A percentile compares a stretch with the other conserved stretches of the same genome.
These are phyloP conservation scores for Filobasidium floriforme DNA, from an alignment of 768 basidiomycete genomes.

Conservation along the genomic window DNA sequence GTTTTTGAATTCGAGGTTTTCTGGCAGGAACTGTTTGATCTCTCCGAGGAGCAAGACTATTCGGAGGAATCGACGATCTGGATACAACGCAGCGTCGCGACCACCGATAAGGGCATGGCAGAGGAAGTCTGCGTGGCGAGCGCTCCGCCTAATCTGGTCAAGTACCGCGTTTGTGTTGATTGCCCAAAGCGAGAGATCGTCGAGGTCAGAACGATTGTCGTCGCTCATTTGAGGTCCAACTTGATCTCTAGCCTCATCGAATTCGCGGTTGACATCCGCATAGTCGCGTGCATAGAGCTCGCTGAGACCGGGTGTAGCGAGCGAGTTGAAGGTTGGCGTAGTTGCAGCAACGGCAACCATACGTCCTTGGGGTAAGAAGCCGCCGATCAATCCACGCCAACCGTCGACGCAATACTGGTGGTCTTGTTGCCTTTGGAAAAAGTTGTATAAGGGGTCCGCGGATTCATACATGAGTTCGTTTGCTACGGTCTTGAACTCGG, in stretches of 20 bases:
- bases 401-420: neutral
- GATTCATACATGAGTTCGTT: neutral
- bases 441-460: neutral
- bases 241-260: neutral
- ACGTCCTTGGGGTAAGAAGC: neutral
- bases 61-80: too few species aligned
- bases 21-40: neutral
- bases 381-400: neutral
- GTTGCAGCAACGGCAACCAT: neutral
- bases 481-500: neutral
- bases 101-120: too few species aligned
- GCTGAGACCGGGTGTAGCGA: neutral
- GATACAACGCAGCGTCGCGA: too few species aligned
- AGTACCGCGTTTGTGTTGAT: too few species aligned
- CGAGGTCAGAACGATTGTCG: neutral
- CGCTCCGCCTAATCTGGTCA: too few species aligned
- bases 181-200: neutral
- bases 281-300: neutral
- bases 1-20: neutral
- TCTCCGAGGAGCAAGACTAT: neutral
- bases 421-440: neutral
- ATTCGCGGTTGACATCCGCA: neutral
- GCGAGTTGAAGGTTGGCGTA: neutral
- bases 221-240: neutral
- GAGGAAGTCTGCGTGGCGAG: too few species aligned